Base-by-base conservation (phyloP, 306 rosid species). In the Corylus avellana region DNA sequence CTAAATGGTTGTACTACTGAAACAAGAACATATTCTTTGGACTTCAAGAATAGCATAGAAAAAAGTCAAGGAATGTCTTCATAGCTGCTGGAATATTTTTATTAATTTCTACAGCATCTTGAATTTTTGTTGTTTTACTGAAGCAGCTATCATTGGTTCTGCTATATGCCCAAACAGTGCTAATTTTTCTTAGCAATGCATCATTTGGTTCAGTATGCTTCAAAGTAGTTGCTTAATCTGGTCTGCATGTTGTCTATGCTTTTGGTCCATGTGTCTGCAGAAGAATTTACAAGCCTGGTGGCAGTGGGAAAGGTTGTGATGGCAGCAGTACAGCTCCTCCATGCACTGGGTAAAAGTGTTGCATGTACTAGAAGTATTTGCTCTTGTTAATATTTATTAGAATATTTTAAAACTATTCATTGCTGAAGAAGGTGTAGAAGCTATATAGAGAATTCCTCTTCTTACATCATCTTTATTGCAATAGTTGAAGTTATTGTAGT, bases 311-410 rank as follows among this genome's bases (percentile, higher is more conserved):
- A 76, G 92, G 94, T 13, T 95, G 99, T 46, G 79, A 95, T 67
- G 71, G 29, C 17, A 87, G 58, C 79, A 95, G 98, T 81, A 89
- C 84, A 39, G 80, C 87, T 79, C 99, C 99, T 75, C 99, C 99
- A 56, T 95, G 99, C 84, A 95, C 99, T 0, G 99, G 99, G 99
- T 95, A 84, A 79, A 57, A 14, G 13, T 72, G 35, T 13, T 55
- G 8, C 72, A 49, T 64, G 44, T 35, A 62, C 29, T 49, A 75
- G 11, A 67, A 13, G 59, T 59, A 46, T n/a, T 35, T 16, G 6
- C 44, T 20, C n/a, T 49, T 74, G 48, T n/a, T 49, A 55, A 3
- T 22, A 63, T 77, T 13, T 42, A 39, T 27, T 54, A 25, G 29
- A 27, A 78, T 22, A 44, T 20, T 18, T 56, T 22, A 39, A 8